Conservation (phyloP, 139 green algal genomes). For the Picochlorum sp. region DNA sequence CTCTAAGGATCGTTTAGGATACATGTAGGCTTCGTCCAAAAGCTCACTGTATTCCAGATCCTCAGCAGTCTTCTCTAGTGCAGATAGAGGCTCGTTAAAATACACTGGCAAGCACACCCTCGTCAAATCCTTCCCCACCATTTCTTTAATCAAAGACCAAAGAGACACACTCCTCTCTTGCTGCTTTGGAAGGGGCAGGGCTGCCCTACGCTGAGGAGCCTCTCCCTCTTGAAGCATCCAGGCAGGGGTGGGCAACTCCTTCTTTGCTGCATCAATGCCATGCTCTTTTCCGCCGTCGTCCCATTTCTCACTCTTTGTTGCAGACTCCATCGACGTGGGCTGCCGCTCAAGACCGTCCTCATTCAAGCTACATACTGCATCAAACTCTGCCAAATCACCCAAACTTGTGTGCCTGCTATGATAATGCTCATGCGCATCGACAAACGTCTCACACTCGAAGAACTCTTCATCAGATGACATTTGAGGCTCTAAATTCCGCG, state of each 20-base stretch:
- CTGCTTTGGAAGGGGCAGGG: constrained; percentile 53
- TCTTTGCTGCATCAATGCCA: neutral
- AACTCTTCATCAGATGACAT: constrained; percentile 24
- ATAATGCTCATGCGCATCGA: neutral
- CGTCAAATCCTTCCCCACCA: constrained; percentile 69
- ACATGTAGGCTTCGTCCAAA: constrained; percentile 49
- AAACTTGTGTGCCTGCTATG: constrained; percentile 13
- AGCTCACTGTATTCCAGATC: constrained; percentile 78
- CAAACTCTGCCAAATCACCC: constrained; percentile 7
- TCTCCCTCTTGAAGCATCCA: constrained; percentile 23
- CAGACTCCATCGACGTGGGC: neutral
- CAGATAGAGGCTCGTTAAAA: constrained; percentile 88
- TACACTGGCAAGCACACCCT: constrained; percentile 86
- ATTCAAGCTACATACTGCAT: neutral
- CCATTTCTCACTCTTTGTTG: neutral
- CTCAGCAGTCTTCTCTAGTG: constrained; percentile 63
- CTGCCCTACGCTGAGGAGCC: constrained; percentile 23
- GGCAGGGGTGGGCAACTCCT: neutral
- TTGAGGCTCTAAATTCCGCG: neutral
- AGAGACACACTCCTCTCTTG: constrained; percentile 67
- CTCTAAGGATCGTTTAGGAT: constrained; percentile 30
- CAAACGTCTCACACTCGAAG: constrained; percentile 28
- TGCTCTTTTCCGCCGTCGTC: neutral
- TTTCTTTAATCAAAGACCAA: constrained; percentile 85
- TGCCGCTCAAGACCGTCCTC: neutral